Percentiles rank a stretch among this genome's conserved stretches.
Evolutionary conservation across 306 rosid species (phyloP).

Genomic region (Echinosophora koreensis): DNA sequence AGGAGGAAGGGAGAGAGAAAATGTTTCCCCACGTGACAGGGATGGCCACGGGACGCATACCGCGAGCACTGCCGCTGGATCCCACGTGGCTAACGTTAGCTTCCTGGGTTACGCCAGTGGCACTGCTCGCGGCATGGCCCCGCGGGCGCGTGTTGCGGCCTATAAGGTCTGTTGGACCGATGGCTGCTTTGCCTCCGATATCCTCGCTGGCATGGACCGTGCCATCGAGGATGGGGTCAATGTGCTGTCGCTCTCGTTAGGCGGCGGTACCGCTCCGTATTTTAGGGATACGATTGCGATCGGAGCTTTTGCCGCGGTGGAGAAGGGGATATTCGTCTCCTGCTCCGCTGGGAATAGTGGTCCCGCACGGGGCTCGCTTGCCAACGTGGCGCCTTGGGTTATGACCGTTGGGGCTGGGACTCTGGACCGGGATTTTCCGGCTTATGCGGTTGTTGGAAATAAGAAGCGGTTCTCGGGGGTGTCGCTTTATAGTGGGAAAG

Average conservation of each 20-base stretch:
- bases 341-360: conserved; percentile 96
- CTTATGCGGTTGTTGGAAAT: conserved; percentile 67
- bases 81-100: conserved; percentile 69
- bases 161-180: conserved; percentile 77
- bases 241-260: conserved; percentile 81
- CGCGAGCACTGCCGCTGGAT: conserved; percentile 88
- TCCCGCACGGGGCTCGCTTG: conserved; percentile 72
- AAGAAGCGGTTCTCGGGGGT: conserved; percentile 62
- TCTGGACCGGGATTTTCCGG: conserved; percentile 89
- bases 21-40: conserved; percentile 68
- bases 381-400: conserved; percentile 96
- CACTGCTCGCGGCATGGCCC: conserved; percentile 82
- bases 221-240: conserved; percentile 86
- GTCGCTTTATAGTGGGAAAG: conserved; percentile 86
- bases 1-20: conserved; percentile 56
- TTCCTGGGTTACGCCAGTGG: conserved; percentile 78
- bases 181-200: conserved; percentile 81
- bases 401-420: conserved; percentile 99
- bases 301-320: conserved; percentile 78
- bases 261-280: conserved; percentile 85
- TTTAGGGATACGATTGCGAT: conserved; percentile 73
- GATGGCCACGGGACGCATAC: conserved; percentile 98
- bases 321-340: conserved; percentile 79
- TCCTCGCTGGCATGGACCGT: conserved; percentile 77
- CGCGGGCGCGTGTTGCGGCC: conserved; percentile 64